Conservation (phyloP, 2,329 filamentous ascomycete genomes). For the Fusarium sublunatum region DNA sequence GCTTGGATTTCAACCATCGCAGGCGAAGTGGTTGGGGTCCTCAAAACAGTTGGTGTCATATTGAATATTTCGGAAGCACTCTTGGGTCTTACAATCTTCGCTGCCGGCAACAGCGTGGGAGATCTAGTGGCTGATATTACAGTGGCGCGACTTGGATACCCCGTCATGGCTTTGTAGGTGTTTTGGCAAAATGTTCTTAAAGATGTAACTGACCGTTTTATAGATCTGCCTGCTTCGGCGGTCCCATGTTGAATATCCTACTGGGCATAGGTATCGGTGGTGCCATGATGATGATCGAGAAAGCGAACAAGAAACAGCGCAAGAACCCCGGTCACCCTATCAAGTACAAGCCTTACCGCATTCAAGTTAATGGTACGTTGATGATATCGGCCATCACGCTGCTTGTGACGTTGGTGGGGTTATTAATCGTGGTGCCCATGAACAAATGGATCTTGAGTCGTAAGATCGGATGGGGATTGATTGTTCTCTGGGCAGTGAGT, state of each 20-base stretch:
- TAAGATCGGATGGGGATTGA: slow-evolving; percentile 82
- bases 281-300: slow-evolving; percentile 83
- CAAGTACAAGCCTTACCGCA: slow-evolving; percentile 80
- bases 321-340: slow-evolving; percentile 74
- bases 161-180: slow-evolving; percentile 87
- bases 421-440: slow-evolving; percentile 84
- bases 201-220: slow-evolving; percentile 15
- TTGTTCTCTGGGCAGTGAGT: slow-evolving; percentile 82
- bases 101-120: slow-evolving; percentile 93
- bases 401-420: slow-evolving; percentile 78
- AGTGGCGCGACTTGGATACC: slow-evolving; percentile 90
- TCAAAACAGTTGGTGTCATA: slow-evolving; percentile 93
- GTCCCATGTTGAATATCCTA: slow-evolving; percentile 96
- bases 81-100: slow-evolving; percentile 93
- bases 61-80: slow-evolving; percentile 94
- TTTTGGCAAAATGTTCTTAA: background rate
- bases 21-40: slow-evolving; percentile 91
- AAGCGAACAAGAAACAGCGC: slow-evolving; percentile 71
- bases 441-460: slow-evolving; percentile 89
- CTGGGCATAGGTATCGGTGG: slow-evolving; percentile 94
- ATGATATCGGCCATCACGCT: slow-evolving; percentile 88
- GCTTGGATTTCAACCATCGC: slow-evolving; percentile 97
- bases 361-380: slow-evolving; percentile 86
- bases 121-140: slow-evolving; percentile 96
- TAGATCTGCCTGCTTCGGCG: slow-evolving; percentile 93